Evolutionary conservation across 108 stramenopile species (phyloP).

Genomic region (Nannochloropsis salina): DNA sequence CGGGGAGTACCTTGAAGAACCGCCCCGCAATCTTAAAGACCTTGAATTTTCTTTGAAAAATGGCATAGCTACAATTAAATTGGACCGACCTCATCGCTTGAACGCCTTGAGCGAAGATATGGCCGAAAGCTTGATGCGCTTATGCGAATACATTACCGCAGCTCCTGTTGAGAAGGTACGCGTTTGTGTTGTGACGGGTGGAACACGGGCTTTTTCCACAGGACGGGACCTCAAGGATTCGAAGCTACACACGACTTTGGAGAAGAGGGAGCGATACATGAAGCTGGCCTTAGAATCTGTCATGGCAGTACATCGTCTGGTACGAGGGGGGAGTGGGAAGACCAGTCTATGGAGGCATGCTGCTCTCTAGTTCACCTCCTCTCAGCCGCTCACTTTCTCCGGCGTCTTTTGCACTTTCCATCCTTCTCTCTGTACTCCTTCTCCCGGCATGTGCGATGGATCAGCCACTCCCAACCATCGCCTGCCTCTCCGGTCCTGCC

Average conservation of each 20-base stretch:
- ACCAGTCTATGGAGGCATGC: neutral
- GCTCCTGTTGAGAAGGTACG: neutral
- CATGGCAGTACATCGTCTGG: neutral
- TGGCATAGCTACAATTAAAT: neutral
- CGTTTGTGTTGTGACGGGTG: neutral
- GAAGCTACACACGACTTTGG: conserved; percentile 15
- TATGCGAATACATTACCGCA: neutral
- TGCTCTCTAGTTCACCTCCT: neutral
- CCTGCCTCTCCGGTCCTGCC: conserved; percentile 11
- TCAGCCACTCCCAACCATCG: neutral
- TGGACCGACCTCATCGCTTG: neutral
- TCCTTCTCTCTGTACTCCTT: neutral
- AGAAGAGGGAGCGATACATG: conserved; percentile 2
- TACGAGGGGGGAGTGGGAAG: neutral
- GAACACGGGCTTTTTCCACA: neutral
- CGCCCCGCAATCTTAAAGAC: conserved; percentile 8
- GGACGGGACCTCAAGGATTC: conserved; percentile 11
- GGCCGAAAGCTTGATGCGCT: conserved; percentile 17
- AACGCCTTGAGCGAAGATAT: conserved; percentile 3
- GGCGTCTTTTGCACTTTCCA: neutral
- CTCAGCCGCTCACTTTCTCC: neutral
- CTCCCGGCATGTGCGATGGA: neutral
- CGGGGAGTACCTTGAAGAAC: conserved; percentile 2
- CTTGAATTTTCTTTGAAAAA: neutral
- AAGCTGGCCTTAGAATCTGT: neutral